A percentile compares a stretch with the other conserved stretches of the same genome.
phyloP scores from a whole-genome alignment of 208 protist species.

The Trichomonas tenax region DNA sequence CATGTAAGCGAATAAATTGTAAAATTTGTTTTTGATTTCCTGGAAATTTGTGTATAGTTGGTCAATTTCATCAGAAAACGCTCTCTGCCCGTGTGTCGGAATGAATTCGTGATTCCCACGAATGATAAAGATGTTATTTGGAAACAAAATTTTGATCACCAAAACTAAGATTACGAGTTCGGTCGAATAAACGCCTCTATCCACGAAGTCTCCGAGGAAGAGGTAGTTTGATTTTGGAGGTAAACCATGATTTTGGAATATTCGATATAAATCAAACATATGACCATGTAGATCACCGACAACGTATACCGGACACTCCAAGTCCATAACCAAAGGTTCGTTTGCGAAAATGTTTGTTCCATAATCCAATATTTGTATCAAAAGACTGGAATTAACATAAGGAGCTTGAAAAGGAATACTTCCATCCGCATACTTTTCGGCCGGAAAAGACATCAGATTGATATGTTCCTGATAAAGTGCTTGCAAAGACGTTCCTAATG shows the following conservation, averaged over 20 bases:
- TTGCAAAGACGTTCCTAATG: neutral
- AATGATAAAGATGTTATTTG: slow-evolving; percentile 63
- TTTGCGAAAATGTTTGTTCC: neutral
- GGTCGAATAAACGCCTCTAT: slow-evolving; percentile 26
- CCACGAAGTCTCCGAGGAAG: slow-evolving; percentile 60
- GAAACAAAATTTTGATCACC: slow-evolving; percentile 52
- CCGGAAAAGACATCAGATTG: neutral
- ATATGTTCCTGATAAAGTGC: neutral
- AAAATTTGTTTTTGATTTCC: neutral
- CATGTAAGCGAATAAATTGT: neutral
- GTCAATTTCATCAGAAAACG: neutral
- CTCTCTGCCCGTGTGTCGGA: neutral
- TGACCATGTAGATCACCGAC: slow-evolving; percentile 38
- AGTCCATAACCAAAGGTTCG: neutral
- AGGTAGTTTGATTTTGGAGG: slow-evolving; percentile 88
- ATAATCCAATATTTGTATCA: neutral
- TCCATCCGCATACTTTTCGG: neutral
- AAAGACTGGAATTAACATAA: neutral
- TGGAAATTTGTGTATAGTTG: neutral
- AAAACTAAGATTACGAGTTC: slow-evolving; percentile 29
- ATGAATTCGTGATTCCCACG: slow-evolving; percentile 67
- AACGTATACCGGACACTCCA: neutral
- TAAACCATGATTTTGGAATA: slow-evolving; percentile 53
- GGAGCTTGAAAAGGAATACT: neutral
- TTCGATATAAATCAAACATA: slow-evolving; percentile 58